Evolutionary conservation across 768 basidiomycete species (phyloP), one percentile per base, ranked within the genome.

Genomic region (Gelatoporia subvermispora): DNA sequence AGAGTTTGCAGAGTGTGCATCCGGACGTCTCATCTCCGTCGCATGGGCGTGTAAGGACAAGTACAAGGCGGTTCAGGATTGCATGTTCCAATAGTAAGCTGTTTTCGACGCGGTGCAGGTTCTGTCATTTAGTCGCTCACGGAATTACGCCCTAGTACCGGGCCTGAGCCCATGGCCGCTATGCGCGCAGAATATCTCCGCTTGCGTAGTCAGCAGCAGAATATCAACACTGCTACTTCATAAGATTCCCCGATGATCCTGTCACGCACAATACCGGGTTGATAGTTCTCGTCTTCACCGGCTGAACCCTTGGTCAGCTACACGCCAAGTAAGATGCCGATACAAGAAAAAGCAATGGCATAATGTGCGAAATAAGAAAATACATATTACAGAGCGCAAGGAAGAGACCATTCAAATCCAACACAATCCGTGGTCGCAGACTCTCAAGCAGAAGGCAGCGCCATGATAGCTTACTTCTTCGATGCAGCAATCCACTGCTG

Each of bases 1-100:
- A 94, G 92, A 79, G 45, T 94, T 93, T 61, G 91, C 91, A 15
- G 74, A 81, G n/a, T 94, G 92, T 62, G 84, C 87, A 2, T 71
- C 76, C 46, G 89, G 89, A 8, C 79, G 92, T 8, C 88, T 85
- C 3, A 66, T 94, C 44, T 89, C 91, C 4, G 84, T 93, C 21
- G 84, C 84, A 13, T 94, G 92, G 92, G 79, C 82, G 20, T 94
- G 92, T 62, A 80, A 76, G 61, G 73, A 72, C 25, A 76, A 84
- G 61, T 78, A 88, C 46, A 81, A 78, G 57, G 71, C 67, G 11
- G 73, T 93, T 37, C 86, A 93, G 61, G 75, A 77, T 1, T 94
- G 92, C 63, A 84, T 94, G 78, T 60, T 83, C 13, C 79, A 82
- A 62, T 90, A 79, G 91, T 93, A 60, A 61, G 88, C 72, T n/a